Base-by-base conservation (phyloP, 257 asterid species). In the Parsonsia alboflavescens region DNA sequence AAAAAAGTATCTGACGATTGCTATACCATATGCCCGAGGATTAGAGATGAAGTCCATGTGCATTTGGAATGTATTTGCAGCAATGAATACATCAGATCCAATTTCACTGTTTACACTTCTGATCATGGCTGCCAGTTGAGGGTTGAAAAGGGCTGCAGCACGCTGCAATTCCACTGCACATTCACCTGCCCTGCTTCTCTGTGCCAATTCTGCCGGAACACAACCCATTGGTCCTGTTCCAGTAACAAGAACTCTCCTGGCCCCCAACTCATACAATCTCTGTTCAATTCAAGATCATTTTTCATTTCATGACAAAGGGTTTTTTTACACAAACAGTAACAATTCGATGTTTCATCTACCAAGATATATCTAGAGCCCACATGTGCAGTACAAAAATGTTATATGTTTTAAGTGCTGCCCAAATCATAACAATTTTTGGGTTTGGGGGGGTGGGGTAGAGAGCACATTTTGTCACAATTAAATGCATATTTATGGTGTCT, bases 201-300 rank as follows among this genome's bases (percentile, higher is more conserved):
- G 86, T 0, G 97, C 97, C 81, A 91, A 56, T 84, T 91, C 97
- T 7, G 95, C 91, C 5, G 96, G 97, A 39, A 87, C 97, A 41
- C 97, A 91, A 8, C 97, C 97, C 46, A 91, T 24, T 28, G 97
- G 93, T 71, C 97, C 97, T 0, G 96, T 91, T 49, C 97, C 97
- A 2, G 97, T 87, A 68, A 89, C 97, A 4, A 89, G 48, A 6
- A 89, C 96, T 73, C 83, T 79, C 54, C 96, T 76, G 6, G 84
- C 84, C 69, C 97, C 97, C 89, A 91, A 71, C 0, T 88, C 89
- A 75, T 88, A 79, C 74, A 91, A 46, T 62, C 33, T 88, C 97
- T 89, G 84, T 1, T 58, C 1, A 48, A 15, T 17, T 42, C 17
- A 13, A 30, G 49, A 19, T 56, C 53, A 39, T 7, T 75, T n/a